Evolutionary conservation across 2,329 filamentous ascomycete species (phyloP), one percentile per base, ranked within the genome.

Genomic region (Calonectria henricotiae): DNA sequence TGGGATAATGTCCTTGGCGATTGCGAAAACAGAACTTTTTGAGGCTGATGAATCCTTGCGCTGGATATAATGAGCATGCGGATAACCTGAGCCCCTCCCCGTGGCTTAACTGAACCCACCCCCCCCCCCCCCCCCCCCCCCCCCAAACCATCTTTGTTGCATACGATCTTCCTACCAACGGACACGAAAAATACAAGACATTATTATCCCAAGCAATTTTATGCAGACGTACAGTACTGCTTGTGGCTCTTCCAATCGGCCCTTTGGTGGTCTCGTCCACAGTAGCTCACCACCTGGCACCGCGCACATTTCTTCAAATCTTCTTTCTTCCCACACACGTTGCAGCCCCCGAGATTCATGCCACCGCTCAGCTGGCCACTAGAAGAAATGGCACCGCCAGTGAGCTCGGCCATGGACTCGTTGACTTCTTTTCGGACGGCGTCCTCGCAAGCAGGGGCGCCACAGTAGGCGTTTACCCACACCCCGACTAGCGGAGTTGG

Each of bases 381-480:
- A 4, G 58, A n/a, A 46, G 58, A 35, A 32, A 47, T 30, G 7
- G 41, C 30, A 1, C 32, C 30, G 32, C 43, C 44, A 12, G 32
- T 39, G 17, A 47, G 35, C 32, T 63, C 61, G 3, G 30, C 32
- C 44, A 47, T 63, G n/a, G 44, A 25, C 12, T 63, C 61, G 15
- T 20, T 30, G 5, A 47, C 32, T 5, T 17, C 43, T 30, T 63
- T 44, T 2, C 43, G 61, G 1, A 63, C 32, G 3, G 13, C 41
- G 1, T 43, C 44, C 7, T 47, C 44, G 44, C 61, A 63, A 17
- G 32, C 5, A 7, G 32, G 17, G 2, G 9, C n/a, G 23, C 51
- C 63, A n/a, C 63, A 65, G n/a, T 17, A 54, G 27, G 63, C 27
- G 25, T 23, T 46, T 27, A 65, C 63, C 49, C 27, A 37, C 8